Percentiles rank a stretch among this genome's conserved stretches.
Conservation (phyloP, 352 stramenopile genomes). For the Globisporangium nagaii region DNA sequence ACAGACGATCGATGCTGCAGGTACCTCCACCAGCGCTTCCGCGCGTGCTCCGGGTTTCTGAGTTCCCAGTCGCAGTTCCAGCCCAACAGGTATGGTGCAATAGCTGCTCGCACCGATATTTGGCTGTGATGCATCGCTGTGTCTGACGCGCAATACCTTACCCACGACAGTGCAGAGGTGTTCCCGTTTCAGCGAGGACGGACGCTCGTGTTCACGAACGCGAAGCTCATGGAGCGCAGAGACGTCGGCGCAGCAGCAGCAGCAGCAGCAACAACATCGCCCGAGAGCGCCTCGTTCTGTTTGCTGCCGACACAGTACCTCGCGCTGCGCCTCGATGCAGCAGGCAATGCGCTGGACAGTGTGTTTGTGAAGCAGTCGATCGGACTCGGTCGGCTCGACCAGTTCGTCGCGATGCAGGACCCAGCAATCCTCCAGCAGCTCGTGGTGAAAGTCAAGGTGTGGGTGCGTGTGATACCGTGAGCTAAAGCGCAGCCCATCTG, state of each 20-base stretch:
- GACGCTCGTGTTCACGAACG: slow-evolving; percentile 46
- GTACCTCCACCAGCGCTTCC: slow-evolving; percentile 65
- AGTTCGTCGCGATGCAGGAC: slow-evolving; percentile 14
- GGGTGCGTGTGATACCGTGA: neutral
- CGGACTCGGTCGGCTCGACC: slow-evolving; percentile 6
- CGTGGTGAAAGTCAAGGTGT: slow-evolving; percentile 18
- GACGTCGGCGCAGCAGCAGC: slow-evolving; percentile 11
- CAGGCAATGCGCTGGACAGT: slow-evolving; percentile 1
- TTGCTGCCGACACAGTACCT: slow-evolving; percentile 35
- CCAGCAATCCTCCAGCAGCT: slow-evolving; percentile 21
- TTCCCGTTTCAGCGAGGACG: slow-evolving; percentile 39
- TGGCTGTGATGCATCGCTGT: too few relatives aligned
- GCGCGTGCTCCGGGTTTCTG: slow-evolving; percentile 33
- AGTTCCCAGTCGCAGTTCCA: slow-evolving; percentile 12
- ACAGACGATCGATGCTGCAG: too few relatives aligned
- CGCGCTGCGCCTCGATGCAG: slow-evolving; percentile 19
- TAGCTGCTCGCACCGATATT: too few relatives aligned
- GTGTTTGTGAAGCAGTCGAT: slow-evolving; percentile 4
- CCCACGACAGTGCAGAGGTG: slow-evolving; percentile 15
- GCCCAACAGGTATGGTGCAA: slow-evolving; percentile 19
- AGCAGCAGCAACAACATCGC: neutral
- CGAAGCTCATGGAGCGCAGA: slow-evolving; percentile 51
- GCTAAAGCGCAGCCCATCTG: too few relatives aligned
- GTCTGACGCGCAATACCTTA: too few relatives aligned
- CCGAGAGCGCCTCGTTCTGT: slow-evolving; percentile 6